These are phyloP conservation scores for Kockovaella imperatae DNA, from an alignment of 768 basidiomycete species.

Conservation along the genomic window DNA sequence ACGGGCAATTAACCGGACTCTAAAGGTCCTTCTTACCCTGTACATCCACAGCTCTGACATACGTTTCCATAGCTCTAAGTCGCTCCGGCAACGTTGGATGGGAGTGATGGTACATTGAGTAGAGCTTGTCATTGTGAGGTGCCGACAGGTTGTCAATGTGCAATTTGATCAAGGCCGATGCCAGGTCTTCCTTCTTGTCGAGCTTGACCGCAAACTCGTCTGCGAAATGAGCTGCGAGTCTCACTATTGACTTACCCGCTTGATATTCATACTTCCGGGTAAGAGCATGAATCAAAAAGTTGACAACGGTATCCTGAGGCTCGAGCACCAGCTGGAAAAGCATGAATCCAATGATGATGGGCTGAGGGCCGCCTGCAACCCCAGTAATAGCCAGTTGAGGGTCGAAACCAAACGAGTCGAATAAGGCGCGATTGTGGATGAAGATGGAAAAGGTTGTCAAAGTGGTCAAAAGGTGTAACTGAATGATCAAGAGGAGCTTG, in stretches of 20 bases:
- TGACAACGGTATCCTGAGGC: slow-evolving; percentile 43
- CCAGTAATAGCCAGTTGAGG: slow-evolving; percentile 24
- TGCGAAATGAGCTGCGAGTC: slow-evolving; percentile 42
- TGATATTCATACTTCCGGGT: slow-evolving; percentile 85
- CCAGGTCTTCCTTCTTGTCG: slow-evolving; percentile 49
- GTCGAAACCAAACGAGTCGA: slow-evolving; percentile 42
- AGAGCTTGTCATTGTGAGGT: slow-evolving; percentile 92
- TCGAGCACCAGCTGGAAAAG: slow-evolving; percentile 44
- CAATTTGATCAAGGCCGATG: slow-evolving; percentile 63
- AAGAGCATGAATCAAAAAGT: slow-evolving; percentile 62
- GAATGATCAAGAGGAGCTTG: slow-evolving; percentile 76
- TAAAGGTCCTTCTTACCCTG: slow-evolving; percentile 26
- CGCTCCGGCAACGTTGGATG: slow-evolving; percentile 92
- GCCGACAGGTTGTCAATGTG: slow-evolving; percentile 90
- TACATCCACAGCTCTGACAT: slow-evolving; percentile 5
- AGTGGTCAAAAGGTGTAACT: slow-evolving; percentile 79
- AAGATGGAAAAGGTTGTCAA: slow-evolving; percentile 44
- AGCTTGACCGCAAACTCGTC: slow-evolving; percentile 78
- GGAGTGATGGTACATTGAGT: slow-evolving; percentile 91
- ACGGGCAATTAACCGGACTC: not conserved
- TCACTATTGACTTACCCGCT: slow-evolving; percentile 59
- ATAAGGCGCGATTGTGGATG: slow-evolving; percentile 44
- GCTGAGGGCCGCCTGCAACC: slow-evolving; percentile 26
- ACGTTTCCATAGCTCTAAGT: slow-evolving; percentile 63
- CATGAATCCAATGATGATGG: slow-evolving; percentile 45